phyloP scores from a whole-genome alignment of 257 asterid species.

The Solanum bulbocastanum region DNA sequence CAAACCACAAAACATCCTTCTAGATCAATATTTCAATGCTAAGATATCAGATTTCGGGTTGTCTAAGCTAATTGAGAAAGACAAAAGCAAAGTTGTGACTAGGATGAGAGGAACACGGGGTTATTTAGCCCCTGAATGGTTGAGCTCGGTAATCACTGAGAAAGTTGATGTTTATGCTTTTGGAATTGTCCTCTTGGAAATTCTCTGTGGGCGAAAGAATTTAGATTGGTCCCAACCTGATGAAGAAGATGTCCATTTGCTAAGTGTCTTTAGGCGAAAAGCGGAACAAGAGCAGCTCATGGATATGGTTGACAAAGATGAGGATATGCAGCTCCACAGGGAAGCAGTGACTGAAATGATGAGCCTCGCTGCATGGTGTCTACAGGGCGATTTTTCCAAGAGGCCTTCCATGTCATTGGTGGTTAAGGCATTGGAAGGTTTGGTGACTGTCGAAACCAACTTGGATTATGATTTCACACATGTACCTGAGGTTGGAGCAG shows the following conservation, averaged over 20 bases:
- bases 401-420: conserved; percentile 25
- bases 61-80: conserved; percentile 15
- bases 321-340: conserved; percentile 6
- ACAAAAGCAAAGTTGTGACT: conserved; percentile 11
- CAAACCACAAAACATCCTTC: conserved; percentile 21
- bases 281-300: background rate
- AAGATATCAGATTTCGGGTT: conserved; percentile 19
- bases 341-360: conserved; percentile 1
- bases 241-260: conserved; percentile 6
- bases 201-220: conserved; percentile 14
- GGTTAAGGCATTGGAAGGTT: conserved; percentile 16
- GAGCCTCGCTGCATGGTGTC: conserved; percentile 14
- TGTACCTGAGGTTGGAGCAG: background rate
- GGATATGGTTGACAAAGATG: conserved; percentile 5
- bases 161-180: conserved; percentile 20
- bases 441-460: background rate
- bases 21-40: conserved; percentile 14
- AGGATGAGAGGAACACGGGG: conserved; percentile 20
- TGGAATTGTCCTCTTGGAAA: conserved; percentile 16
- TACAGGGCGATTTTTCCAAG: background rate
- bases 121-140: conserved; percentile 18
- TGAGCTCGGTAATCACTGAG: conserved; percentile 12
- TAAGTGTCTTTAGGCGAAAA: conserved; percentile 5
- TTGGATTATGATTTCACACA: background rate
- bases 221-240: conserved; percentile 7